A percentile compares a stretch with the other conserved stretches of the same genome.
These are phyloP conservation scores for Rhododendron ferrugineum DNA, from an alignment of 148 eudicot genomes.

Conservation along the genomic window DNA sequence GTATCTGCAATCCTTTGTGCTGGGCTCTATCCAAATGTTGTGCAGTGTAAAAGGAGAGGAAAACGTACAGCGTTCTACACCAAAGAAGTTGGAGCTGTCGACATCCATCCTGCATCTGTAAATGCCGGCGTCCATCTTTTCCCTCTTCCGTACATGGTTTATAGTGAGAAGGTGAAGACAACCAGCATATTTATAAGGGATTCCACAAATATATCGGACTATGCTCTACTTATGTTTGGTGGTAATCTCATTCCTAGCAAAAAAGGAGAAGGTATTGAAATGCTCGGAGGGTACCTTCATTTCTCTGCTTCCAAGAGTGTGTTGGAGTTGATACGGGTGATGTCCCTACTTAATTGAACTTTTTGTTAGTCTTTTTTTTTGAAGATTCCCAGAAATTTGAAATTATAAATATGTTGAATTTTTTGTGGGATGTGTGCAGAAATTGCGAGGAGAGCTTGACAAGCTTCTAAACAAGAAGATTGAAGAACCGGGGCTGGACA, in stretches of 20 bases:
- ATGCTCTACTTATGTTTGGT: constrained; percentile 94
- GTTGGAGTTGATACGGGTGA: constrained; percentile 77
- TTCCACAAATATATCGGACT: constrained; percentile 90
- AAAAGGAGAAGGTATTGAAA: constrained; percentile 92
- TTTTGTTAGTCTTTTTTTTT: background rate
- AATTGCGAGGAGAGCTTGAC: constrained; percentile 87
- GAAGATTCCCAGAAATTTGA: background rate
- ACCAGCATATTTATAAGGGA: constrained; percentile 72
- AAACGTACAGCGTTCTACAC: constrained; percentile 80
- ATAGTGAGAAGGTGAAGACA: constrained; percentile 93
- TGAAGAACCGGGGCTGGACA: constrained; percentile 77
- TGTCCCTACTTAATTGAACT: background rate
- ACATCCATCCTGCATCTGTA: constrained; percentile 90
- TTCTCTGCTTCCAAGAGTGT: constrained; percentile 90
- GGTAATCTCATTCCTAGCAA: constrained; percentile 82
- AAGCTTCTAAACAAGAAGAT: constrained; percentile 80
- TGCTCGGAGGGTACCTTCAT: constrained; percentile 97
- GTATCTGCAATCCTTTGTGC: constrained; percentile 95
- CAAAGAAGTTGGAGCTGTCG: constrained; percentile 95
- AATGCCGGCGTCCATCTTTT: constrained; percentile 76
- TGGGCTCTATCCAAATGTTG: constrained; percentile 98
- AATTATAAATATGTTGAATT: background rate
- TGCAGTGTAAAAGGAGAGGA: constrained; percentile 95
- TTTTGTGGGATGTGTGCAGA: constrained; percentile 37
- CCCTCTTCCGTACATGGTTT: constrained; percentile 93